Base-by-base conservation (phyloP, 2,329 filamentous ascomycete species). In the Ambrosiella cleistominuta region DNA sequence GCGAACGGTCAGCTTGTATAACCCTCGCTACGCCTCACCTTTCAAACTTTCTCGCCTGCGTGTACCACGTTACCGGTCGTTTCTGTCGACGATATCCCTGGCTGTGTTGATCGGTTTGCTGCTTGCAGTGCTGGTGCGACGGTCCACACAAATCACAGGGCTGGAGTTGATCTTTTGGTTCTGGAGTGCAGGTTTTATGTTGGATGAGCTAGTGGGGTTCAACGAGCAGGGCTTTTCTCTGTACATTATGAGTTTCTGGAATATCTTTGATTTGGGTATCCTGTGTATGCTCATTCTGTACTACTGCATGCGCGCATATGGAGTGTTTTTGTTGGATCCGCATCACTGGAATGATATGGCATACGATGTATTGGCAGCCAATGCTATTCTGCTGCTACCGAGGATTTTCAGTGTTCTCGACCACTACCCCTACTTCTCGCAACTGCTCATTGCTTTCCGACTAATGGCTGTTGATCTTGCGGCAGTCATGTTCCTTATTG, bases 211-310 rank as follows among this genome's bases (percentile, higher is more conserved):
- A 19, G 89, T 96, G 15, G 90, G 90, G 9, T 96, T 96, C 74
- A 95, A 90, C 63, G 91, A 97, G 69, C 89, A 96, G 70, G 91
- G 91, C 2, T 96, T 96, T 68, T 90, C 89, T 42, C 79, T 97
- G 37, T 97, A 96, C 70, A 88, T 96, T 66, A 91, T 96, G 82
- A 95, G 88, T 68, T 93, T 96, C 68, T 96, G 91, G 91, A 96
- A 96, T 68, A 81, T 90, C 42, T 95, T 96, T 68, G 91, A 96
- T 66, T 74, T 96, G 42, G 90, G 90, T 7, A 96, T 96, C 57
- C 72, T 96, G 56, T 72, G 95, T 27, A 74, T 96, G 61, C 81
- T 96, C 64, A 82, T 94, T 65, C 79, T 87, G 58, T 96, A 96
- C 72, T 95, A 95, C 68, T 86, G 86, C 65, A 82, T 96, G 72